Evolutionary conservation across 2,329 filamentous ascomycete species (phyloP).

Genomic region (Ciborinia camelliae): DNA sequence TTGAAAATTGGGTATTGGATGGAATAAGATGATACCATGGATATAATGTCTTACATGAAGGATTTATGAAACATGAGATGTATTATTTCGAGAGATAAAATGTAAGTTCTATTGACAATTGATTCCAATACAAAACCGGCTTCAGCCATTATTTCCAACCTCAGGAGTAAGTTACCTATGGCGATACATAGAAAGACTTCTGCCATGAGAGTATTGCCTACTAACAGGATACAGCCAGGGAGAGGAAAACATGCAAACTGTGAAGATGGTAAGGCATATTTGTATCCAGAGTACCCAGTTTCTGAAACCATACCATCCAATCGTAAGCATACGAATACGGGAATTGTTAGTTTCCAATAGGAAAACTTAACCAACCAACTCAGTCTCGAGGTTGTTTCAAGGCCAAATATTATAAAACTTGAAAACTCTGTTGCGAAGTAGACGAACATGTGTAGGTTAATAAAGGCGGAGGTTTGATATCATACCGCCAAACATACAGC

Average conservation of each 20-base stretch:
- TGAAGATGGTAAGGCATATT: not conserved
- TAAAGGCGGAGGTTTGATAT: too few relatives aligned
- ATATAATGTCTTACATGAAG: not conserved
- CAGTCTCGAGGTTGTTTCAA: not conserved
- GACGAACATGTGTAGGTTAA: not conserved
- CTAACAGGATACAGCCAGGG: too few relatives aligned
- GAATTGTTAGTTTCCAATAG: conserved; percentile 5
- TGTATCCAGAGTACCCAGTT: not conserved
- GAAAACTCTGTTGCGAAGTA: not conserved
- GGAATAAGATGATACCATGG: not conserved
- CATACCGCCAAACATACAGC: too few relatives aligned
- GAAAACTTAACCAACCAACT: not conserved
- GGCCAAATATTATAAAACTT: not conserved
- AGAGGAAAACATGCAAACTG: too few relatives aligned
- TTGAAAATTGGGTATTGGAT: not conserved
- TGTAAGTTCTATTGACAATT: not conserved
- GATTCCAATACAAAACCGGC: not conserved
- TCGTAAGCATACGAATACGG: conserved; percentile 1
- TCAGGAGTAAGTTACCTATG: too few relatives aligned
- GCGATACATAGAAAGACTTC: too few relatives aligned
- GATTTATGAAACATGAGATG: not conserved
- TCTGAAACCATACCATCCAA: not conserved
- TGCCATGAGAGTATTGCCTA: too few relatives aligned
- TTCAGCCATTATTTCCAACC: not conserved
- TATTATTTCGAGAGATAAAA: not conserved